Evolutionary conservation across 192 early-diverging fungal species (phyloP).

Genomic region (Entomortierella parvispora): DNA sequence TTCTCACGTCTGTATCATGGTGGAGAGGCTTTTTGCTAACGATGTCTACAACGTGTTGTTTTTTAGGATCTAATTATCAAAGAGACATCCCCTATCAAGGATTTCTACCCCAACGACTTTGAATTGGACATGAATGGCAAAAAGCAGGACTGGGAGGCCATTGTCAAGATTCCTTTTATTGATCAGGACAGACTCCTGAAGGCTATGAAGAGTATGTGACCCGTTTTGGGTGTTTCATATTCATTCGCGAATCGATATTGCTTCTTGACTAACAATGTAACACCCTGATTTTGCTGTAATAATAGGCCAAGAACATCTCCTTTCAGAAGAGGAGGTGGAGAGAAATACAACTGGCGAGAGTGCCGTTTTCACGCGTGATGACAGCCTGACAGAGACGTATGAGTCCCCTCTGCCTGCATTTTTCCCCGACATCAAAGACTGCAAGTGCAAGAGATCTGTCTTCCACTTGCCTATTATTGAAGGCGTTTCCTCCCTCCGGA

Average conservation of each 20-base stretch:
- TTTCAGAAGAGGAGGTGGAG: slow-evolving; percentile 66
- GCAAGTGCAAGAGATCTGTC: slow-evolving; percentile 39
- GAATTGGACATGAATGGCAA: slow-evolving; percentile 98
- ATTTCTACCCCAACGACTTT: slow-evolving; percentile 94
- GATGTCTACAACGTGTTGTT: background rate
- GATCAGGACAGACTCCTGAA: slow-evolving; percentile 86
- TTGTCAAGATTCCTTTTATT: slow-evolving; percentile 98
- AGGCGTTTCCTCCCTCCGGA: slow-evolving; percentile 58
- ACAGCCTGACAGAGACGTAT: slow-evolving; percentile 51
- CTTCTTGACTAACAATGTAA: no score
- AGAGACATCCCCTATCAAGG: slow-evolving; percentile 87
- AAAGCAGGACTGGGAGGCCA: slow-evolving; percentile 97
- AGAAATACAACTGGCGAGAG: slow-evolving; percentile 71
- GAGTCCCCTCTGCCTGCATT: slow-evolving; percentile 66
- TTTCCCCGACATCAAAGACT: slow-evolving; percentile 77
- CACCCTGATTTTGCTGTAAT: background rate
- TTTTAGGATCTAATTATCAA: slow-evolving; percentile 83
- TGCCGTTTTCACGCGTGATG: slow-evolving; percentile 72
- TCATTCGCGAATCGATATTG: background rate
- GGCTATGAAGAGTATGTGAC: slow-evolving; percentile 70
- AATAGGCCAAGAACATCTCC: slow-evolving; percentile 63
- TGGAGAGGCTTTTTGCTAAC: background rate
- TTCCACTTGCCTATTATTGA: slow-evolving; percentile 74
- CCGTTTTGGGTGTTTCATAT: background rate
- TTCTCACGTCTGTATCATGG: background rate